Base-by-base conservation (phyloP, 192 early-diverging fungal genomes). In the Podila epigama region DNA sequence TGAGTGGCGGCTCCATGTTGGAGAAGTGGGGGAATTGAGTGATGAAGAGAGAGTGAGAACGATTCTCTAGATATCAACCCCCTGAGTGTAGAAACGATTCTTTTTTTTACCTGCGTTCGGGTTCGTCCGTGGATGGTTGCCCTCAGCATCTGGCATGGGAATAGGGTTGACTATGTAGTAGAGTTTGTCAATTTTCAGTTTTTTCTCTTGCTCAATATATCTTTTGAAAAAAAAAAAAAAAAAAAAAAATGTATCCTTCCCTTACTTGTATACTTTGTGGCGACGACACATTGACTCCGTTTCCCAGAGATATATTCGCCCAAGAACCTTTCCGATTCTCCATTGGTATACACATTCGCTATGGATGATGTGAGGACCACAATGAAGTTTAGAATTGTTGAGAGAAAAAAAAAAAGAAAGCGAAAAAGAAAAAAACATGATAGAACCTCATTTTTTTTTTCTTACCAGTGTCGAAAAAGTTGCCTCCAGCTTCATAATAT, bases 321-420 rank as follows among this genome's bases (percentile, higher is more conserved):
- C 31, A 90, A 58, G 66, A 89, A 84, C 2, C 59, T 20, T 60
- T 91, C 89, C 35, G 69, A 75, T 37, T 89, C 70, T 0, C 84
- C 88, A 51, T 89, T 82, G 34, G 69, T 73, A 65, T 89, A 89
- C 6, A 81, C 80, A 40, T 92, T 81, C 29, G 88, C 87, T 60
- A 66, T 2, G 18, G 28, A 13, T 27, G 27, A 34, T 13, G 13
- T 18, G 9, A 51, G n/a, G n/a, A n/a, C n/a, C n/a, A n/a, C n/a
- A n/a, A n/a, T n/a, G n/a, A n/a, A n/a, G n/a, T n/a, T n/a, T n/a
- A n/a, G n/a, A n/a, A n/a, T n/a, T n/a, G n/a, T n/a, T n/a, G n/a
- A n/a, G 32, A 3, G 6, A 34, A 59, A 20, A 25, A 9, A 42
- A 48, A 10, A 58, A 68, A 16, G 28, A 20, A 31, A 33, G 16